A percentile compares a stretch with the other conserved stretches of the same genome.
These are phyloP conservation scores for Rhodotorula graminis DNA, from an alignment of 768 basidiomycete species.

Conservation along the genomic window DNA sequence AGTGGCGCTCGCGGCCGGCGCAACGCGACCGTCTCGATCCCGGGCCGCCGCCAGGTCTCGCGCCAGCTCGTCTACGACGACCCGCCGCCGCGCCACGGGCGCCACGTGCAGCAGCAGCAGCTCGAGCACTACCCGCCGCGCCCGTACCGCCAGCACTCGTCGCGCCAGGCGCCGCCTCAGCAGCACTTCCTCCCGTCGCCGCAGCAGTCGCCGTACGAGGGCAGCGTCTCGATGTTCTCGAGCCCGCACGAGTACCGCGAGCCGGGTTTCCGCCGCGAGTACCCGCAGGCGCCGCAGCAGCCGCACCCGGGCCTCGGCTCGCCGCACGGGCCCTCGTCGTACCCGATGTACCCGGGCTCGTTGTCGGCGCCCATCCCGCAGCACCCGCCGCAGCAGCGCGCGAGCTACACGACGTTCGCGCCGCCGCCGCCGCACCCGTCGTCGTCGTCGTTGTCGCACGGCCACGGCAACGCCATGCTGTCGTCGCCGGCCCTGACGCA, in stretches of 20 bases:
- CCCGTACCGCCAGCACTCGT: no score
- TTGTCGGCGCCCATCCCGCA: conserved; percentile 26
- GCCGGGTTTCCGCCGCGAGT: background rate
- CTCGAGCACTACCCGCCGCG: no score
- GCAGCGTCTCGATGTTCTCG: background rate
- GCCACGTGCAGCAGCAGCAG: background rate
- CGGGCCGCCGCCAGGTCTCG: background rate
- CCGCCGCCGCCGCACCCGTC: background rate
- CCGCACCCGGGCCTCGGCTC: background rate
- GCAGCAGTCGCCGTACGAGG: background rate
- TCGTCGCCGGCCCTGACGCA: no score
- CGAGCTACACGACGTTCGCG: conserved; percentile 7
- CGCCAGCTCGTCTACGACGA: conserved; percentile 13
- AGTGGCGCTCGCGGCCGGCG: background rate
- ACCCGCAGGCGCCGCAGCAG: background rate
- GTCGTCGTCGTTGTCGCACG: background rate
- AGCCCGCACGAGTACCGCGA: background rate
- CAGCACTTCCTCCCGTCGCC: no score
- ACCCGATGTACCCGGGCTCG: conserved; percentile 4
- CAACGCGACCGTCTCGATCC: background rate
- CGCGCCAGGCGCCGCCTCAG: background rate
- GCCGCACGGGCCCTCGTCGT: background rate
- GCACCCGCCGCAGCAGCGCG: background rate
- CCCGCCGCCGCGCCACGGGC: background rate
- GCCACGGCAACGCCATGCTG: no score